Evolutionary conservation across 306 rosid genomes (phyloP).

Genomic region (Comarum palustre): DNA sequence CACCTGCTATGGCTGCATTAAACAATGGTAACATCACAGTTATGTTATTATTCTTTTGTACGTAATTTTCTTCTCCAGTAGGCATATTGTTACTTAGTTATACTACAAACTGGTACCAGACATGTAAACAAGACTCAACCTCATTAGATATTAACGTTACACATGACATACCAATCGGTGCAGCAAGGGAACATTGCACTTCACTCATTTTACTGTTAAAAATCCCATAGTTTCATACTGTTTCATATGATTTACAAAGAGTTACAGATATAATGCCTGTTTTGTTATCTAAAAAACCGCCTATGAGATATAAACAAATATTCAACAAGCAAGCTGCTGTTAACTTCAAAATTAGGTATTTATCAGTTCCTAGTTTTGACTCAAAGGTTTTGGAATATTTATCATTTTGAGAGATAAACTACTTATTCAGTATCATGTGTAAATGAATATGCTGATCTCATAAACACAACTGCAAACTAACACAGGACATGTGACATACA

Average conservation of each 20-base stretch:
- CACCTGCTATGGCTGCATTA: conserved; percentile 89
- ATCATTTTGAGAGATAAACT: background rate
- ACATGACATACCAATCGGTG: background rate
- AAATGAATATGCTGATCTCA: background rate
- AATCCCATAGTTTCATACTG: background rate
- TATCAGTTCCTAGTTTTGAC: background rate
- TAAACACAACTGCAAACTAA: background rate
- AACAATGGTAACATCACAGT: background rate
- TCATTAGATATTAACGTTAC: background rate
- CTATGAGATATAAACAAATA: background rate
- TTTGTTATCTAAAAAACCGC: background rate
- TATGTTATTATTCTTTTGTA: background rate
- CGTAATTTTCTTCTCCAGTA: background rate
- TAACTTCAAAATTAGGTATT: background rate
- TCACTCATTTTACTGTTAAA: background rate
- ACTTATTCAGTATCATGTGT: background rate
- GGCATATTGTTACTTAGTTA: background rate
- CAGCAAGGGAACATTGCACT: background rate
- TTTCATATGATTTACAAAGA: background rate
- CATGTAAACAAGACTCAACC: background rate
- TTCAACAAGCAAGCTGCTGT: background rate
- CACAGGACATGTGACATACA: background rate
- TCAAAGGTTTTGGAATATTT: background rate
- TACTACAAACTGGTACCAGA: background rate
- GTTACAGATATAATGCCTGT: background rate